Percentiles rank a stretch among this genome's conserved stretches.
phyloP scores from a whole-genome alignment of 2,329 filamentous ascomycete genomes.

The Diaporthe eres region DNA sequence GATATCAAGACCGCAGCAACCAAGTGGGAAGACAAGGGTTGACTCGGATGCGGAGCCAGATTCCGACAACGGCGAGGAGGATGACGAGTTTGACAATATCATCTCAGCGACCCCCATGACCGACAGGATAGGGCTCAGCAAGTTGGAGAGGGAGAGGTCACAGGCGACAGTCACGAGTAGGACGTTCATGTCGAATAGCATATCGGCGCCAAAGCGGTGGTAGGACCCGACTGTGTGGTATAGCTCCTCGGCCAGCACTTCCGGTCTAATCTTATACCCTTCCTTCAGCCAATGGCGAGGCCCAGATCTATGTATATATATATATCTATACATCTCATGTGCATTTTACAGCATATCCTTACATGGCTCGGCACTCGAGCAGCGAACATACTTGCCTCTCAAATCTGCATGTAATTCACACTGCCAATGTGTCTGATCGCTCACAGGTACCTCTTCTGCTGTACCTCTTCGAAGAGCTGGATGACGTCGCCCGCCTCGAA shows the following conservation, averaged over 20 bases:
- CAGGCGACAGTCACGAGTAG: constrained; percentile 62
- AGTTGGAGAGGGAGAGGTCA: constrained; percentile 69
- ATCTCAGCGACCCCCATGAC: constrained; percentile 93
- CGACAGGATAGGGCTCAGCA: constrained; percentile 80
- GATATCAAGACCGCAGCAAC: constrained; percentile 71
- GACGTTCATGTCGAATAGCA: constrained; percentile 65
- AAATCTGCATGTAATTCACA: background rate
- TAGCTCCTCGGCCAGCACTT: background rate
- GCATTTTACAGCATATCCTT: background rate
- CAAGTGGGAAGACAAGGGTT: constrained; percentile 72
- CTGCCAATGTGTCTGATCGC: constrained; percentile 15
- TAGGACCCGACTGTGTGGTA: constrained; percentile 44
- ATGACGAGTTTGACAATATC: constrained; percentile 92
- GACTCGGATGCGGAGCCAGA: constrained; percentile 75
- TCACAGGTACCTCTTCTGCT: constrained; percentile 76
- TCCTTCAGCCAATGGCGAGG: background rate
- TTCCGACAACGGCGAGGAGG: constrained; percentile 63
- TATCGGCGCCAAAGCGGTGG: constrained; percentile 64
- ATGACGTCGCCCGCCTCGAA: constrained; percentile 87
- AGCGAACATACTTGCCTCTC: background rate
- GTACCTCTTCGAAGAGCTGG: constrained; percentile 86
- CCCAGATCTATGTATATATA: constrained; percentile 13
- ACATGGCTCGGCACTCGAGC: background rate
- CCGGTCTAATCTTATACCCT: background rate
- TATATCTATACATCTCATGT: constrained; percentile 20